Evolutionary conservation across 140 eudicot genomes (phyloP), one percentile per base, ranked within the genome.

Genomic region (Senecio squalidus): DNA sequence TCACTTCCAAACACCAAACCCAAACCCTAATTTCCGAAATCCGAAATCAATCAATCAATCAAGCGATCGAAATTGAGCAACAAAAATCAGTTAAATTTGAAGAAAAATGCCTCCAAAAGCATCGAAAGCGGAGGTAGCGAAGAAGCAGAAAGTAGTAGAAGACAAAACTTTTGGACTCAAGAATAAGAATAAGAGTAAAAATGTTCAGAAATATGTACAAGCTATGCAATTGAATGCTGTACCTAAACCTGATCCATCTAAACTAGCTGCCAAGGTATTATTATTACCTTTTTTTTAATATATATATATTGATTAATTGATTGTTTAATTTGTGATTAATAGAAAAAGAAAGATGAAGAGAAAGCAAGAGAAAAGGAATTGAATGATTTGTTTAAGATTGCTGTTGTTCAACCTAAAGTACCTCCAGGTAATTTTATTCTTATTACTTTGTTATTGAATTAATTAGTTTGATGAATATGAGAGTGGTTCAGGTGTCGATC

Each of bases 331-430:
- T 43, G 43, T 14, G 5, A 16, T 44, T 44, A 21, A 45, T 88
- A 91, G 94, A 91, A 91, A 69, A 91, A 91, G 85, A 91, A 91
- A 54, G 98, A 91, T 0, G 98, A 91, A 70, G 98, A 86, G 82
- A 78, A 78, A 76, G 96, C 96, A 0, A 86, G 88, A 67, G 98
- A 86, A 77, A 83, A 81, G 81, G 98, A 91, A 66, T 66, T 91
- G 73, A 84, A 84, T 67, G 98, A 91, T 14, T 66, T 91, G 80
- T 86, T 91, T 52, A 91, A 91, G 70, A 71, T 91, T 72, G 98
- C 98, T 34, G 86, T 91, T 69, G 85, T 78, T 66, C 98, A 91
- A 72, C 97, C 97, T 25, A 90, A 90, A 83, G 97, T 90, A 9
- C 97, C 97, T 34, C 51, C 44, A 62, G 98, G 98, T 90, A 90